Conservation (phyloP, 1,284 basidiomycete species). For the Omphalotus olearius region DNA sequence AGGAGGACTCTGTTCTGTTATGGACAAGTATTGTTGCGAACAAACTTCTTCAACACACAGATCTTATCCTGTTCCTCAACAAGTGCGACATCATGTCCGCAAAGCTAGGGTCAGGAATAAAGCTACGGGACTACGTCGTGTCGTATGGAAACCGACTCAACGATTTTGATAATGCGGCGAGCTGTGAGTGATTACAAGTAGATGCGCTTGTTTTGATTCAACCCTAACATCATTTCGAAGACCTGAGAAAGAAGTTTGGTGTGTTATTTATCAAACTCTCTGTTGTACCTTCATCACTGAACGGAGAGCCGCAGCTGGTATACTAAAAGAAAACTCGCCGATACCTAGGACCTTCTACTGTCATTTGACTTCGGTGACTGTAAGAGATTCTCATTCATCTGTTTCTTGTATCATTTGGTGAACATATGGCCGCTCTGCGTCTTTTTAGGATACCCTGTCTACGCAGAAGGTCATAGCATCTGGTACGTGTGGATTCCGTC, state of each 20-base stretch:
- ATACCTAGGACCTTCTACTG: conserved; percentile 57
- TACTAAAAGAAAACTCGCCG: conserved; percentile 54
- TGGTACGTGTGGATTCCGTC: conserved; percentile 25
- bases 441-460: conserved; percentile 45
- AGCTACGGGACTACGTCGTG: conserved; percentile 51
- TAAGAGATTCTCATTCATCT: conserved; percentile 28
- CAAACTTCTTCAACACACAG: conserved; percentile 52
- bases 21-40: conserved; percentile 61
- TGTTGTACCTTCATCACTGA: background rate
- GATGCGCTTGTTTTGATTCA: conserved; percentile 11
- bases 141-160: conserved; percentile 61
- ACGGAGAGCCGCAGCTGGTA: conserved; percentile 28
- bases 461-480: conserved; percentile 44
- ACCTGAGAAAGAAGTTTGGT: conserved; percentile 46
- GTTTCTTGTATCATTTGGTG: conserved; percentile 8
- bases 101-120: conserved; percentile 57
- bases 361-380: conserved; percentile 70
- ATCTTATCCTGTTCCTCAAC: conserved; percentile 64
- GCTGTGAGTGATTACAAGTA: conserved; percentile 30
- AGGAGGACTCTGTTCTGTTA: conserved; percentile 63
- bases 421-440: background rate
- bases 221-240: conserved; percentile 17
- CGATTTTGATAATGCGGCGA: conserved; percentile 42
- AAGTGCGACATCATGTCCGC: conserved; percentile 60
- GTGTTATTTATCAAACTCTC: conserved; percentile 11